A percentile compares a stretch with the other conserved stretches of the same genome.
Conservation (phyloP, 352 stramenopile species). For the Pythium utonaiense region DNA sequence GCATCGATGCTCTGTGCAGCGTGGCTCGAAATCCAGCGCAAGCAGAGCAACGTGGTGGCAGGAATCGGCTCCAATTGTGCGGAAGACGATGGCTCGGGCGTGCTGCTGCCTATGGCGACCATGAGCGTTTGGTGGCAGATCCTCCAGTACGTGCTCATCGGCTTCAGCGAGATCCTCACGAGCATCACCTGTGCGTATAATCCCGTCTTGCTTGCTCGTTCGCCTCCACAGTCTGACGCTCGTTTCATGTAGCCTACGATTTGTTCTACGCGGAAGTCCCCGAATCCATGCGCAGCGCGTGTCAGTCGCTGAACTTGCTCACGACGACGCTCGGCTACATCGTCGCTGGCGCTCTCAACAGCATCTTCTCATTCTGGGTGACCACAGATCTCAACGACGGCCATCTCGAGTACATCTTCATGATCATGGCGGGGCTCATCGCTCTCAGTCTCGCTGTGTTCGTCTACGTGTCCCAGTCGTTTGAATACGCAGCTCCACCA, state of each 20-base stretch:
- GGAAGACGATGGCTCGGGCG: slow-evolving; percentile 26
- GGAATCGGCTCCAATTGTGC: slow-evolving; percentile 74
- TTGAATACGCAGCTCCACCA: slow-evolving; percentile 43
- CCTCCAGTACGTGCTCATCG: slow-evolving; percentile 85
- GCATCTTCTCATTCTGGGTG: slow-evolving; percentile 87
- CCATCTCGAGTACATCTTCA: slow-evolving; percentile 87
- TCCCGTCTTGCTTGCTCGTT: too few species aligned
- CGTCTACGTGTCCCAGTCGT: slow-evolving; percentile 60
- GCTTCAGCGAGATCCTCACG: slow-evolving; percentile 84
- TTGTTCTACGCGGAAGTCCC: slow-evolving; percentile 92
- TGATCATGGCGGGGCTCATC: slow-evolving; percentile 63
- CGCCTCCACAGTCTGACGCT: not conserved
- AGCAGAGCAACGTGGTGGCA: slow-evolving; percentile 35
- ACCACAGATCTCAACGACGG: slow-evolving; percentile 89
- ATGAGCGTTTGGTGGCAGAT: slow-evolving; percentile 89
- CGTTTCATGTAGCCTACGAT: slow-evolving; percentile 51
- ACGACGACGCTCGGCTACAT: slow-evolving; percentile 88
- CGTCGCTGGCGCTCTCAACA: slow-evolving; percentile 72
- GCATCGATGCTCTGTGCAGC: slow-evolving; percentile 67
- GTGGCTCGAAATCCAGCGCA: slow-evolving; percentile 68
- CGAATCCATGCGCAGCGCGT: slow-evolving; percentile 86
- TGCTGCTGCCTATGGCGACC: slow-evolving; percentile 58
- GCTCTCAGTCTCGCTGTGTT: slow-evolving; percentile 59
- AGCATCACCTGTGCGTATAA: slow-evolving; percentile 75
- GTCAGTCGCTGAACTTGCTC: slow-evolving; percentile 86